phyloP scores from a whole-genome alignment of 176 grass and related monocot genomes.

The Avena atlantica region DNA sequence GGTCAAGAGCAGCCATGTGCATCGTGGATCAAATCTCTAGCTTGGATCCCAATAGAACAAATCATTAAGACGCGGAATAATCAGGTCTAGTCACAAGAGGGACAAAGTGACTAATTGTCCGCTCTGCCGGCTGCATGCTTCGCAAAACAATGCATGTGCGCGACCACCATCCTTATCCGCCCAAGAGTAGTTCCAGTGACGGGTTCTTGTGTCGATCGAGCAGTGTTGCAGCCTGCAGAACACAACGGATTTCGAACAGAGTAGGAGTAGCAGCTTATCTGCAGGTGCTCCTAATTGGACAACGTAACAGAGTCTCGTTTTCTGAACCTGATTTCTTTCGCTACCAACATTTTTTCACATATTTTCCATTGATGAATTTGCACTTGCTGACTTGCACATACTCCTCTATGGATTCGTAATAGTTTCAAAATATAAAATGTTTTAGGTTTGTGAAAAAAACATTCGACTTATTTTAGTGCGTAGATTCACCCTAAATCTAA shows the following conservation, averaged over 20 bases:
- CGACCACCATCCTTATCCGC: no score
- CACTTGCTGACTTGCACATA: no score
- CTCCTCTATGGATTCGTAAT: no score
- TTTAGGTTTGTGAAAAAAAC: no score
- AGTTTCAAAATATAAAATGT: no score
- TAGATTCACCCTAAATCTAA: no score
- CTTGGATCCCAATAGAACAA: background rate
- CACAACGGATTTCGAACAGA: background rate
- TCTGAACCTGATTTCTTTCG: background rate
- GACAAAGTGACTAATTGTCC: conserved; percentile 29
- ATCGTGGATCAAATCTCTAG: background rate
- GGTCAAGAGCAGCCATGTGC: no score
- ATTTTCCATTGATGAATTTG: no score
- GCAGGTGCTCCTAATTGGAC: background rate
- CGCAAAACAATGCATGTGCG: no score
- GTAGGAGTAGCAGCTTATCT: background rate
- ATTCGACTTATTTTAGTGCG: no score
- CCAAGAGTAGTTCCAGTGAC: background rate
- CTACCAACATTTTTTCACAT: no score
- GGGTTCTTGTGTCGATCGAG: background rate
- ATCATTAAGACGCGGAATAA: background rate
- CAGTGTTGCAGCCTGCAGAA: background rate
- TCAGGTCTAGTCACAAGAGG: background rate
- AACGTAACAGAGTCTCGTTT: background rate
- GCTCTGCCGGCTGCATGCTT: background rate